Conservation (phyloP, 208 protist genomes). For the Crithidia acanthocephali region DNA sequence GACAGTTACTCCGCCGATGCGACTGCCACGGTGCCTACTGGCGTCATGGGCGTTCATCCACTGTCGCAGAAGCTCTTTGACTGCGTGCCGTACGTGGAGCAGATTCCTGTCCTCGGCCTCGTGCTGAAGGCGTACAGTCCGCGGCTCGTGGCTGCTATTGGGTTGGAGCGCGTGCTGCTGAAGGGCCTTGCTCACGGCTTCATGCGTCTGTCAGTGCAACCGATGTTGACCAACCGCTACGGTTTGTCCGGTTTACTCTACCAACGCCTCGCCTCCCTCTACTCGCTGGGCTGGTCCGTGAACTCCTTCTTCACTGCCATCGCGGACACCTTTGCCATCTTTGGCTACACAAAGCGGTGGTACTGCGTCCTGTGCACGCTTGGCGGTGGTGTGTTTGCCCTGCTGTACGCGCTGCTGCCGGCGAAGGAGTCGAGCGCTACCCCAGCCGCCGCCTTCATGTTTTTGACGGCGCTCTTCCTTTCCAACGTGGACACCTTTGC, state of each 20-base stretch:
- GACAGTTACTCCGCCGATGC: no score
- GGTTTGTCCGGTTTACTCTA: conserved; percentile 24
- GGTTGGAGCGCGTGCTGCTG: conserved; percentile 20
- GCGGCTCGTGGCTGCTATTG: conserved; percentile 18
- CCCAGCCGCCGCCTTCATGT: conserved; percentile 48
- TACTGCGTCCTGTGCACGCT: conserved; percentile 55
- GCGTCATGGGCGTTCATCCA: conserved; percentile 17
- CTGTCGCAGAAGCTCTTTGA: conserved; percentile 36
- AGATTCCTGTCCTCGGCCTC: conserved; percentile 38
- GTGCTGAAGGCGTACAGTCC: conserved; percentile 35
- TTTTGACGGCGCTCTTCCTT: conserved; percentile 53
- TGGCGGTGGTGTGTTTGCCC: conserved; percentile 34
- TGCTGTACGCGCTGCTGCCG: conserved; percentile 54
- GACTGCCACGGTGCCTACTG: no score
- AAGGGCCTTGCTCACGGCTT: conserved; percentile 28
- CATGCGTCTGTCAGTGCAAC: conserved; percentile 27
- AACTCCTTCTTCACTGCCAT: conserved; percentile 49
- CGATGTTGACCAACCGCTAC: conserved; percentile 28
- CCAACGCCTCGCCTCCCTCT: conserved; percentile 43
- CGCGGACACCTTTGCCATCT: conserved; percentile 52
- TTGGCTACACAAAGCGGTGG: conserved; percentile 83
- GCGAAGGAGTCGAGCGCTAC: conserved; percentile 38
- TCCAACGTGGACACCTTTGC: conserved; percentile 75
- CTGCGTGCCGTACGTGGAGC: conserved; percentile 27
- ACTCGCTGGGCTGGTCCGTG: conserved; percentile 48